Base-by-base conservation (phyloP, 1,284 basidiomycete genomes). In the Ustilago vetiveriae region DNA sequence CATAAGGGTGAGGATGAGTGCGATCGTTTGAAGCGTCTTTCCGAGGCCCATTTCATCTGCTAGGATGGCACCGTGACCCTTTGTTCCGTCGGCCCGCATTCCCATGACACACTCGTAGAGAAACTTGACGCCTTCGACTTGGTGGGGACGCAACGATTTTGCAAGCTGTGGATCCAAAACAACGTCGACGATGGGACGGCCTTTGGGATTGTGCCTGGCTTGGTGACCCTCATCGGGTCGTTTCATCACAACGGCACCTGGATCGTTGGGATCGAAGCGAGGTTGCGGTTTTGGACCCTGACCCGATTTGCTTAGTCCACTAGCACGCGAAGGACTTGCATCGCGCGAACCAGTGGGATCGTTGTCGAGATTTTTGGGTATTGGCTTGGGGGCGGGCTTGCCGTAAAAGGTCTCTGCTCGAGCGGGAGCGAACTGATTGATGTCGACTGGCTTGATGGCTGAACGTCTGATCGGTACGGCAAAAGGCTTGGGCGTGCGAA, bases 121-220 rank as follows among this genome's bases (percentile, higher is more conserved):
- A 83, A 98, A 98, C 90, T 97, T 97, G 64, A 98, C 95, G 68
- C 95, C 95, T 82, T 98, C 94, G 17, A 98, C 88, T 83, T 98
- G 95, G 88, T 98, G 96, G 13, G 96, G 96, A 38, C 95, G 88
- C 35, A 98, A 85, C 3, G 94, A 90, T 81, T 93, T 95, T 42
- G 87, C 84, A 26, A 98, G 85, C 38, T 87, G 86, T 4, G 95
- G 95, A 82, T 98, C 94, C 43, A 98, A 94, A 13, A 98, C 95
- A 10, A 98, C 95, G 48, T 79, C 77, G 19, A 79, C 71, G 19
- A 75, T 53, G 6, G 76, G 75, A 24, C 44, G 43, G 6, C 59
- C 56, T 6, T 88, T 89, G 74, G 87, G 88, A 81, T 92, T 93
- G 74, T 86, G 88, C 70, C 84, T 86, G 36, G 84, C 84, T 42